Conservation (phyloP, 176 grass and related monocot genomes). For the Pontederia crassipes region DNA sequence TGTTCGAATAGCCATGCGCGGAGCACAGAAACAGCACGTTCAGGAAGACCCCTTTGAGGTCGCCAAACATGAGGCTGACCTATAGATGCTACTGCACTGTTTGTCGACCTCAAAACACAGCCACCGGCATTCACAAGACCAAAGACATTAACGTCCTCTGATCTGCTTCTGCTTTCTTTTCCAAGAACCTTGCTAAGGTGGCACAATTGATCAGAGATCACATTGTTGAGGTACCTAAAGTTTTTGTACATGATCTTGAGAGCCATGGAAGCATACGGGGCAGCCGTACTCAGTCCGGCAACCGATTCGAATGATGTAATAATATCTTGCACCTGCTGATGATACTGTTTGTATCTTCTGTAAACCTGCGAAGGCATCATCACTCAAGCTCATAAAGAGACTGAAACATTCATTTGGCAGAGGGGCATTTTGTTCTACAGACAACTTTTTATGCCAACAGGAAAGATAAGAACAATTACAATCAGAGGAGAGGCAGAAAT, state of each 20-base stretch:
- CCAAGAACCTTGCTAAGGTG: neutral
- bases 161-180: neutral
- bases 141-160: neutral
- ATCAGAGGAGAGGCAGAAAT: too few relatives aligned
- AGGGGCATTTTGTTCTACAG: neutral
- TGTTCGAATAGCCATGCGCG: slow-evolving; percentile 20
- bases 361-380: slow-evolving; percentile 5
- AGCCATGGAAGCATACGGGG: slow-evolving; percentile 4
- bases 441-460: too few relatives aligned
- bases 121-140: neutral
- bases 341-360: slow-evolving; percentile 14
- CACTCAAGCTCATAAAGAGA: neutral
- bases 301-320: slow-evolving; percentile 15
- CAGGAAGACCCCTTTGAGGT: slow-evolving; percentile 13
- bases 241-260: slow-evolving; percentile 14
- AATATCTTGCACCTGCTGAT: slow-evolving; percentile 15
- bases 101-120: neutral
- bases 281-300: neutral
- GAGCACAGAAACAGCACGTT: slow-evolving; percentile 2
- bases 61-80: slow-evolving; percentile 10
- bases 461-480: too few relatives aligned
- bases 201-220: slow-evolving; percentile 3
- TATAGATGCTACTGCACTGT: slow-evolving; percentile 9
- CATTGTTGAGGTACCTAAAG: slow-evolving; percentile 1
- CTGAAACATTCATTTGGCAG: neutral